Base-by-base conservation (phyloP, 2,329 filamentous ascomycete genomes). In the Drechslera avenae region DNA sequence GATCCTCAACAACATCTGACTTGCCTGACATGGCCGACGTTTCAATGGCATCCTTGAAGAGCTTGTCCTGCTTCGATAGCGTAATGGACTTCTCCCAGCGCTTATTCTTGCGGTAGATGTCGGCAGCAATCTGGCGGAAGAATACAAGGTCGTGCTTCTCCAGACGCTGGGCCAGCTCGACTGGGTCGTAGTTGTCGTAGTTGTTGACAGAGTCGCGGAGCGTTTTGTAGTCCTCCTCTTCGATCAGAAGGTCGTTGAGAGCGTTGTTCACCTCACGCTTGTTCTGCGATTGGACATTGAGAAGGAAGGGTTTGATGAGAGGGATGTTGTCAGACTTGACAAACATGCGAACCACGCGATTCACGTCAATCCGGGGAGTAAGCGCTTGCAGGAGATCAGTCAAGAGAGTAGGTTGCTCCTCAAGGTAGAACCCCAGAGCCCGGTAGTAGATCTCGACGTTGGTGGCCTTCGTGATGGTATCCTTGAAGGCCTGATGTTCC, bases 401-500 rank as follows among this genome's bases (percentile, higher is more conserved):
- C 59, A 99, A 79, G 37, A 99, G 83, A 10, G 93, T 90, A 28
- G 94, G 94, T 74, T 99, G 94, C 77, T 99, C 91, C 78, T 97
- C 91, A 33, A 99, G 85, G 75, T 97, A 97, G 78, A 97, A 97
- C 79, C 93, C 96, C 71, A 97, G 83, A 21, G 90, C 91, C 46
- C 93, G 90, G 82, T 99, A 99, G 81, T 97, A 99, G 67, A 99
- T 99, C 77, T 99, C 95, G 69, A 99, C 79, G 78, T 99, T 99
- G 68, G 92, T 90, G 60, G 97, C 93, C 84, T 99, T 99, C 78
- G 96, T 86, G 50, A 96, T 83, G 43, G 96, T 97, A 72, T 99
- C 95, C 83, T 99, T 99, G 86, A 99, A 99, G 40, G 95, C 94
- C 74, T 97, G 91, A 78, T 99, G 94, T 75, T 99, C 95, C 94